phyloP scores from a whole-genome alignment of 495 filamentous ascomycete genomes.

The Podospora fimiseda region DNA sequence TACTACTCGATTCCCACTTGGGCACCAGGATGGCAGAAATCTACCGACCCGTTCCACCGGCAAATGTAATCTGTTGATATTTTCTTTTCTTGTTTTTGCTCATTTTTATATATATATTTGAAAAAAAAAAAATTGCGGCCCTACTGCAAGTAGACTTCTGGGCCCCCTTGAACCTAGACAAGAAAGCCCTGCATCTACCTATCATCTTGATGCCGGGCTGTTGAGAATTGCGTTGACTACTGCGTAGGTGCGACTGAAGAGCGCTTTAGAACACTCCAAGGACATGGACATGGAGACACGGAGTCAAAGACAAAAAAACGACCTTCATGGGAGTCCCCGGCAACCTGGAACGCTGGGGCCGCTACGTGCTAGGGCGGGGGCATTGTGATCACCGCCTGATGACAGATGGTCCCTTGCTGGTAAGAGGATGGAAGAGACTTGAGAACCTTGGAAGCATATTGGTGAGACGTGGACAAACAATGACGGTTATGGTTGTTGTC shows the following conservation, averaged over 20 bases:
- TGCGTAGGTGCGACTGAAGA: neutral
- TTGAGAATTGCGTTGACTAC: neutral
- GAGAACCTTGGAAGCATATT: neutral
- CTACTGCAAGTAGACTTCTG: too few relatives aligned
- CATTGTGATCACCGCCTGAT: slow-evolving; percentile 10
- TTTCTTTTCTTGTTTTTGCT: too few relatives aligned
- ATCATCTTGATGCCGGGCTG: neutral
- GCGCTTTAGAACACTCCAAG: neutral
- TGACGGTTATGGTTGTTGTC: neutral
- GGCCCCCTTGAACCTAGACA: too few relatives aligned
- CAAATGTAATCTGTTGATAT: too few relatives aligned
- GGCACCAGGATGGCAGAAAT: too few relatives aligned
- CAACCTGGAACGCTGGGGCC: slow-evolving; percentile 2
- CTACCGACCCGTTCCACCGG: too few relatives aligned
- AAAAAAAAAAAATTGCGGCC: too few relatives aligned
- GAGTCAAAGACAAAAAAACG: neutral
- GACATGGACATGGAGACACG: neutral
- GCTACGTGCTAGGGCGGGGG: slow-evolving; percentile 2
- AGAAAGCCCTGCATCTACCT: neutral
- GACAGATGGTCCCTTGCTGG: neutral
- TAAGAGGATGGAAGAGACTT: slow-evolving; percentile 6
- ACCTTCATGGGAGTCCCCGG: slow-evolving; percentile 6
- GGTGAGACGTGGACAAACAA: slow-evolving; percentile 5
- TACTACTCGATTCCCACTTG: too few relatives aligned
- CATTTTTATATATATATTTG: too few relatives aligned